Conservation (phyloP, 768 basidiomycete genomes). For the Nidularia pulvinata region DNA sequence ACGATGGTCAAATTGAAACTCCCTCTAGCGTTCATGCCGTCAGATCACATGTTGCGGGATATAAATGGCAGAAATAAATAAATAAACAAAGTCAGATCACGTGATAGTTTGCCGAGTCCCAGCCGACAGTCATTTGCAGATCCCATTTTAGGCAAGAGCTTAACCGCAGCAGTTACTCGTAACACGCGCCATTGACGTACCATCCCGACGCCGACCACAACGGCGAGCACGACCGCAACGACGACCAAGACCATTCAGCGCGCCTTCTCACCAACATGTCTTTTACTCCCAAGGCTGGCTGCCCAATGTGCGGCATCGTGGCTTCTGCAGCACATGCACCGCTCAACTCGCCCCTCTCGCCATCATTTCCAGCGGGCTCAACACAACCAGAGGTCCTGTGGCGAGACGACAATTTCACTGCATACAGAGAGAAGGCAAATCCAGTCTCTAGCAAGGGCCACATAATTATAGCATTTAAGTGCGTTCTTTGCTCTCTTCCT, state of each 20-base stretch:
- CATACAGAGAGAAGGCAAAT: slow-evolving; percentile 67
- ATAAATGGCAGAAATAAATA: too few relatives aligned
- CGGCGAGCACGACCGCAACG: background rate
- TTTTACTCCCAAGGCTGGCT: slow-evolving; percentile 66
- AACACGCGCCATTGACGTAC: background rate
- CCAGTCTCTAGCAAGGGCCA: slow-evolving; percentile 77
- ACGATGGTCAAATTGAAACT: too few relatives aligned
- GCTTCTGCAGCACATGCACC: slow-evolving; percentile 47
- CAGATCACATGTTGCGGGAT: too few relatives aligned
- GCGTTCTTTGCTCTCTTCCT: background rate
- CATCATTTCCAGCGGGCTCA: slow-evolving; percentile 43
- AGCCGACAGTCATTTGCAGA: too few relatives aligned
- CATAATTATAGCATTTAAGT: slow-evolving; percentile 79
- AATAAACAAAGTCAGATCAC: too few relatives aligned
- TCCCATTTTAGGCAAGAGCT: too few relatives aligned
- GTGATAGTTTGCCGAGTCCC: too few relatives aligned
- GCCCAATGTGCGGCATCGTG: slow-evolving; percentile 78
- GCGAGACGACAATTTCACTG: slow-evolving; percentile 78
- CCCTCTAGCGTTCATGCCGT: too few relatives aligned
- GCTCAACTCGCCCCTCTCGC: slow-evolving; percentile 40
- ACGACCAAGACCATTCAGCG: background rate
- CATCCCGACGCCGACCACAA: background rate
- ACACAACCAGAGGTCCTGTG: slow-evolving; percentile 64
- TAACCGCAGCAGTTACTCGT: too few relatives aligned
- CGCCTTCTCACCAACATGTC: slow-evolving; percentile 27